These are phyloP conservation scores for Podosphaera xanthii DNA, from an alignment of 2,329 filamentous ascomycete genomes.

Conservation along the genomic window DNA sequence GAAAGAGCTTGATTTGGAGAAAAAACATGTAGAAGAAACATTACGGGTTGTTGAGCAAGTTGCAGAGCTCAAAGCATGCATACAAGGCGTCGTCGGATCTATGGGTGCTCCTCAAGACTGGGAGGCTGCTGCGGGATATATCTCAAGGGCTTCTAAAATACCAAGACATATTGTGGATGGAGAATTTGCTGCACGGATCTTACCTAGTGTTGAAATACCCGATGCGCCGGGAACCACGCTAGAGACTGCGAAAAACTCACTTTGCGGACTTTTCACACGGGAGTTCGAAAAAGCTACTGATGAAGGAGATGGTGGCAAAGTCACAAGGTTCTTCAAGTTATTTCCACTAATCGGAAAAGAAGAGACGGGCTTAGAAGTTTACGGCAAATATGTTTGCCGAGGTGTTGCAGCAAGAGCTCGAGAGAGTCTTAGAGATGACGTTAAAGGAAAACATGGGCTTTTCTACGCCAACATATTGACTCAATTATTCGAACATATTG, in stretches of 20 bases:
- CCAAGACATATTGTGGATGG: constrained; percentile 62
- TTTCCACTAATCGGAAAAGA: constrained; percentile 83
- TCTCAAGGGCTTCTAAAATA: constrained; percentile 61
- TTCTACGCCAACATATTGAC: constrained; percentile 85
- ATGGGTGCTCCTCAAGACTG: constrained; percentile 98
- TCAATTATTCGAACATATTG: constrained; percentile 90
- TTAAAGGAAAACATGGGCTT: constrained; percentile 49
- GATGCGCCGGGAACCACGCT: constrained; percentile 76
- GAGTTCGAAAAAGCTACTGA: constrained; percentile 85
- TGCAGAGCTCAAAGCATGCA: constrained; percentile 86
- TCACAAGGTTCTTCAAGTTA: constrained; percentile 93
- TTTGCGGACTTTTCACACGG: constrained; percentile 74
- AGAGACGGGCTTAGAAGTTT: constrained; percentile 79
- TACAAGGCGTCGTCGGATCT: constrained; percentile 77
- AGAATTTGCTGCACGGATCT: constrained; percentile 72
- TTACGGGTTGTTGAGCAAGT: constrained; percentile 87
- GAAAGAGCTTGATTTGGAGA: constrained; percentile 71
- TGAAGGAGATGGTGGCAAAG: constrained; percentile 68
- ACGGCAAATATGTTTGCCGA: constrained; percentile 87
- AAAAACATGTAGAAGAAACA: constrained; percentile 74
- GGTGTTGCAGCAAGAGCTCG: constrained; percentile 73
- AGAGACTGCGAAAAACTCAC: constrained; percentile 64
- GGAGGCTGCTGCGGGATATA: constrained; percentile 84
- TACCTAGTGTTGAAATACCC: constrained; percentile 86
- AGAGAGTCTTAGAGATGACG: constrained; percentile 49